phyloP scores from a whole-genome alignment of 495 filamentous ascomycete genomes.

The Bryoglossum gracile region DNA sequence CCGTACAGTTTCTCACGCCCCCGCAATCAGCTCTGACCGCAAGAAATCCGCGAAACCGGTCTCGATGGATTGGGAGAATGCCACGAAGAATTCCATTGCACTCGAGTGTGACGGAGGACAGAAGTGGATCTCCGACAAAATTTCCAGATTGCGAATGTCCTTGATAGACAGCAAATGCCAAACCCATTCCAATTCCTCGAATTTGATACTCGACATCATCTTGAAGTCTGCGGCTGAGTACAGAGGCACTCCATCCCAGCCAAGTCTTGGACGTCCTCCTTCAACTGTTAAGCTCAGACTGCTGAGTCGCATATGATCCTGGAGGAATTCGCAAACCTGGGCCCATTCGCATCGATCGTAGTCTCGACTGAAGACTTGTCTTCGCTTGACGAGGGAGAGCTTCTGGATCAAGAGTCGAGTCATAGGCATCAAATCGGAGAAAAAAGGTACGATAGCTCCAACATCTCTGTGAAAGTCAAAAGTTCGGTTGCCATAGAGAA shows the following conservation, averaged over 20 bases:
- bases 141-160: constrained; percentile 16
- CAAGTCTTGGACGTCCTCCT: constrained; percentile 33
- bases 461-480: constrained; percentile 47
- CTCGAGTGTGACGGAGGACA: constrained; percentile 14
- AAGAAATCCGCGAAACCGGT: constrained; percentile 41
- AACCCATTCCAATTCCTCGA: constrained; percentile 45
- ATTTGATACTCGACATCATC: constrained; percentile 28
- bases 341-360: constrained; percentile 47
- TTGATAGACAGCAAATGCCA: constrained; percentile 34
- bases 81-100: constrained; percentile 35
- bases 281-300: constrained; percentile 40
- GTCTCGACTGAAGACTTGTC: constrained; percentile 38
- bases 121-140: constrained; percentile 17
- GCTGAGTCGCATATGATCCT: constrained; percentile 26
- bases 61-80: constrained; percentile 46
- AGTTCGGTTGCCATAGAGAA: constrained; percentile 42
- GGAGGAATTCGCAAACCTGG: constrained; percentile 35
- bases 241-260: constrained; percentile 34
- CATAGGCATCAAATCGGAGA: constrained; percentile 41
- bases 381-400: constrained; percentile 42
- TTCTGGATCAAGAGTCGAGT: constrained; percentile 35
- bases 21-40: constrained; percentile 21
- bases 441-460: constrained; percentile 48
- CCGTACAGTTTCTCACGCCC: not conserved
- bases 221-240: constrained; percentile 36